Evolutionary conservation across 495 filamentous ascomycete genomes (phyloP).

Genomic region (Clohesyomyces aquaticus): DNA sequence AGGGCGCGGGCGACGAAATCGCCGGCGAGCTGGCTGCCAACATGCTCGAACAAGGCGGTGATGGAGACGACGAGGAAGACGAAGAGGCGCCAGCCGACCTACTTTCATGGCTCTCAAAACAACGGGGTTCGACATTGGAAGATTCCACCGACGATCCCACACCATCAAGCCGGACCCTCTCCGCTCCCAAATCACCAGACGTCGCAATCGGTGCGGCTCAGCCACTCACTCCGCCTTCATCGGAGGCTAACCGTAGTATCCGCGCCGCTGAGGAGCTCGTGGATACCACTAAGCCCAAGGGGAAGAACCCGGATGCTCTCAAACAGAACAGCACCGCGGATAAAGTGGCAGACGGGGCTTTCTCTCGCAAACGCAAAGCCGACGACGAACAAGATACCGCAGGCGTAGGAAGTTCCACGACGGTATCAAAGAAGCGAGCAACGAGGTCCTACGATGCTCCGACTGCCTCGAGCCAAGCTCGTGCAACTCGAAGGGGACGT

Average conservation of each 20-base stretch:
- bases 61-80: constrained; percentile 28
- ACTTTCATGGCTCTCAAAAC: constrained; percentile 21
- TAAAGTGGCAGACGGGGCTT: background rate
- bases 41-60: constrained; percentile 40
- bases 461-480: constrained; percentile 32
- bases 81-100: constrained; percentile 12
- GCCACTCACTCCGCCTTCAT: constrained; percentile 31
- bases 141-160: background rate
- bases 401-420: constrained; percentile 13
- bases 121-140: constrained; percentile 3
- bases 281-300: background rate
- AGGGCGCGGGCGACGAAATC: constrained; percentile 44
- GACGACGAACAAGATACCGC: constrained; percentile 1
- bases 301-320: constrained; percentile 5
- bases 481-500: constrained; percentile 13
- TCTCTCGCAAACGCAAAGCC: constrained; percentile 32
- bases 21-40: constrained; percentile 42
- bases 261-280: background rate
- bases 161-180: background rate
- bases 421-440: constrained; percentile 27
- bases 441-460: constrained; percentile 36
- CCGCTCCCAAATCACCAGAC: constrained; percentile 8
- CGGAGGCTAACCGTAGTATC: constrained; percentile 26
- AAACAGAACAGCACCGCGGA: constrained; percentile 2
- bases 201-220: background rate